Evolutionary conservation across 2,329 filamentous ascomycete genomes (phyloP).

Genomic region (Lecanicillium sp.): DNA sequence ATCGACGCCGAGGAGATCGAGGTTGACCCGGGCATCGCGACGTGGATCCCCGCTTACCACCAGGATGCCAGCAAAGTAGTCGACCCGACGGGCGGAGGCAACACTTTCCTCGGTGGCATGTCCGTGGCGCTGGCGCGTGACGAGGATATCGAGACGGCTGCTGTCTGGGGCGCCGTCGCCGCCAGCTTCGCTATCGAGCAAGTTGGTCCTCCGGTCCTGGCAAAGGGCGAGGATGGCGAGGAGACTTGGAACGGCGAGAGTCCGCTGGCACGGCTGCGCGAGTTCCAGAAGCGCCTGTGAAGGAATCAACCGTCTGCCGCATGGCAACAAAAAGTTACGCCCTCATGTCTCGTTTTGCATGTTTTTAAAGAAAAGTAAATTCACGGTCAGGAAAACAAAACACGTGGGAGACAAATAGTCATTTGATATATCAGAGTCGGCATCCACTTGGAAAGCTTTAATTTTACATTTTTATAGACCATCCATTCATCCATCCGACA

Average conservation of each 20-base stretch:
- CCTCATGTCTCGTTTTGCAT: background rate
- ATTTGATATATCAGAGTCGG: constrained; percentile 10
- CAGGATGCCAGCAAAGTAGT: constrained; percentile 51
- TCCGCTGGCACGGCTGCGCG: constrained; percentile 46
- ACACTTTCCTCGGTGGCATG: constrained; percentile 70
- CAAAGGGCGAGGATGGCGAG: constrained; percentile 33
- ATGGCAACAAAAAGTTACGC: constrained; percentile 6
- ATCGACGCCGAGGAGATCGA: constrained; percentile 53
- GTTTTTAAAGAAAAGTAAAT: background rate
- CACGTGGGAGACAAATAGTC: constrained; percentile 1
- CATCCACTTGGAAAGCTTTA: constrained; percentile 9
- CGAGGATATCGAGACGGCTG: constrained; percentile 60
- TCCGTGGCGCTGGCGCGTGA: constrained; percentile 55
- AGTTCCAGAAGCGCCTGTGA: constrained; percentile 41
- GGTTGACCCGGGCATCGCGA: constrained; percentile 57
- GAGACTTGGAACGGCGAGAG: constrained; percentile 58
- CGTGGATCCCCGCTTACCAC: constrained; percentile 78
- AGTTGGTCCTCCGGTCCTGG: constrained; percentile 68
- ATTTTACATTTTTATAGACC: constrained; percentile 11
- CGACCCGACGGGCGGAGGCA: constrained; percentile 94
- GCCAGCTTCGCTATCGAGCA: constrained; percentile 95
- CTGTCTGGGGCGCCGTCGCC: constrained; percentile 71
- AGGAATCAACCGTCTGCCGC: constrained; percentile 2
- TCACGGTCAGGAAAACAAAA: background rate
- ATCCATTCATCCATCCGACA: background rate